Base-by-base conservation (phyloP, 2,329 filamentous ascomycete species). In the Sclerotinia trifoliorum region DNA sequence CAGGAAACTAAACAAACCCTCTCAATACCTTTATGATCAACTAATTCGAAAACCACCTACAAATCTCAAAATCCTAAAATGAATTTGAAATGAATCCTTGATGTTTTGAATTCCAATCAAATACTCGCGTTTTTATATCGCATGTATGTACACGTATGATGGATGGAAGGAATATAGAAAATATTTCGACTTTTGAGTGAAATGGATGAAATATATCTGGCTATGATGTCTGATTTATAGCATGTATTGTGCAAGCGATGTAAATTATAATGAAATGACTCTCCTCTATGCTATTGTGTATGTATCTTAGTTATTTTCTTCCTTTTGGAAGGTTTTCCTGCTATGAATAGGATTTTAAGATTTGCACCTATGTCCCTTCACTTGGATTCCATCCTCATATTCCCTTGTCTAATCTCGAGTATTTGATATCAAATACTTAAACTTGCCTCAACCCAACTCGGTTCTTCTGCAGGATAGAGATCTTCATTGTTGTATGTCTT, bases 1-100 rank as follows among this genome's bases (percentile, higher is more conserved):
- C 69, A 65, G 69, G 69, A 57, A 69, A 68, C 24, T 70, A 70
- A 60, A 70, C 26, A 32, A 51, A 67, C 8, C 10, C 46, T 11
- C 21, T n/a, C 32, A 29, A 46, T 57, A n/a, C 26, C 29, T 29
- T 13, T 49, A 58, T 66, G 56, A 54, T 48, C 29, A 54, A 63
- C 35, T 49, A 62, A 17, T 44, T 26, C 42, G 57, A 46, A 60
- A 29, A 17, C 10, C 54, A 35, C 5, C 44, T 48, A 51, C 60
- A 39, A 21, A 62, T 15, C 44, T 21, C 60, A 51, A 51, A 35
- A 55, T 26, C n/a, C 60, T 60, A 8, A 51, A 51, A 51, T 62
- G 21, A 51, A 15, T 5, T 52, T 39, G 24, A 24, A 57, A 63
- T 63, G 29, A 63, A 63, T 42, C 32, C 24, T 49, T 49, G 42